Base-by-base conservation (phyloP, 352 stramenopile genomes). In the Albugo candida region DNA sequence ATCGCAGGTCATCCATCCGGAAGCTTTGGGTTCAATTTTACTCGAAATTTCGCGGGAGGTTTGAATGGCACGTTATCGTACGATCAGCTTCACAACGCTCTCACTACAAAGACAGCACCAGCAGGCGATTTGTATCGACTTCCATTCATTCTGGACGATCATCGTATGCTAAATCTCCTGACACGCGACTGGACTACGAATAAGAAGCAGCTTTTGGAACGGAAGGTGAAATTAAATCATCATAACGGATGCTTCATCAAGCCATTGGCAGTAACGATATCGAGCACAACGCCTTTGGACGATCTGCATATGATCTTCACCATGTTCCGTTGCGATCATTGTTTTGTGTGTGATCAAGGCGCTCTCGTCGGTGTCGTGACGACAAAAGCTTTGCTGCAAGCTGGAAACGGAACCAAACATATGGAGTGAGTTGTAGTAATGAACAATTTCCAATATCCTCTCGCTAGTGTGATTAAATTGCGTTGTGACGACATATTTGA, bases 271-370 rank as follows among this genome's bases (percentile, higher is more conserved):
- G 77, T 87, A 59, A 92, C 72, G 10, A 79, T 86, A 36, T 85
- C 76, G 13, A 86, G 61, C 35, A 72, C 62, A 39, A 93, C 78
- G 20, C 61, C 78, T 19, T 60, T 92, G 34, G 76, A 93, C 45
- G 77, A 88, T 41, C 56, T 93, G 5, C 81, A 93, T 61, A 84
- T 93, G 64, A 85, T 93, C 50, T 93, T 93, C 64, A 88, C 78
- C 14, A 93, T 93, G 81, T 60, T 93, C 35, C 76, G 79, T 0
- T 92, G 76, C 50, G 73, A 84, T 49, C 76, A 88, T 51, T 84
- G 79, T 53, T 92, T 91, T 45, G 76, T 93, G 34, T 92, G 78
- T 35, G 73, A 86, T 48, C 78, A 89, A 35, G 81, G 81, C 21
- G 68, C 79, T 48, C 55, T 93, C 19, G 59, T 73, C 45, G 81